Base-by-base conservation (phyloP, 768 basidiomycete species). In the Pilatotrama ljubarskyi region DNA sequence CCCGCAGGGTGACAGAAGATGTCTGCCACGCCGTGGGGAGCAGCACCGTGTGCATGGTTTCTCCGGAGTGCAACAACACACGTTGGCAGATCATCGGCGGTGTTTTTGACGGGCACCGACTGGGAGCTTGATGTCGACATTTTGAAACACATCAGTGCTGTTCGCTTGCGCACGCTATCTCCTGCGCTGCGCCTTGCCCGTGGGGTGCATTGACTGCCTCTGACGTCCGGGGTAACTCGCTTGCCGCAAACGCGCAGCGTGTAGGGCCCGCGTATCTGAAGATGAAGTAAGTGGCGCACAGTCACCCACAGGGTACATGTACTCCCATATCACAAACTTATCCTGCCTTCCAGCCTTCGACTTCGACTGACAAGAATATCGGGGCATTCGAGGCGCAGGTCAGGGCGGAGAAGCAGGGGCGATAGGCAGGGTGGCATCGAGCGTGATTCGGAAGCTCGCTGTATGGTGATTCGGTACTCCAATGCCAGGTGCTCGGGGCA, bases 391-490 rank as follows among this genome's bases (percentile, higher is more conserved):
- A 22, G 20, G 22, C 44, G 54, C 54, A 55, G 54, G 13, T 55
- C 54, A 55, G 54, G 54, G 54, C 54, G 35, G 8, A 37, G 54
- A 55, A 55, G 54, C 44, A 20, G 7, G 15, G 13, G 15, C 18
- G 20, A 24, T 3, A 3, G 32, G 4, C 42, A 35, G 32, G 15
- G 32, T 2, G 41, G 8, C 22, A 3, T 32, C 22, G 43, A 44
- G 25, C 43, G 43, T 44, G 43, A 25, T 44, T 44, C 29, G 20
- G 24, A 22, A 25, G 43, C 22, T 44, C 22, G 11, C 46, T 14
- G 13, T 13, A 40, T 14, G 6, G 38, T 40, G 14, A 3, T 40
- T 40, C 38, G n/a, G 38, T 40, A 32, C 38, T 15, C 24, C n/a
- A n/a, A n/a, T 26, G 51, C 26, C 24, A 24, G n/a, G 37, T 41